Evolutionary conservation across 495 filamentous ascomycete genomes (phyloP).

Genomic region (Xanthoparmelia taractica): DNA sequence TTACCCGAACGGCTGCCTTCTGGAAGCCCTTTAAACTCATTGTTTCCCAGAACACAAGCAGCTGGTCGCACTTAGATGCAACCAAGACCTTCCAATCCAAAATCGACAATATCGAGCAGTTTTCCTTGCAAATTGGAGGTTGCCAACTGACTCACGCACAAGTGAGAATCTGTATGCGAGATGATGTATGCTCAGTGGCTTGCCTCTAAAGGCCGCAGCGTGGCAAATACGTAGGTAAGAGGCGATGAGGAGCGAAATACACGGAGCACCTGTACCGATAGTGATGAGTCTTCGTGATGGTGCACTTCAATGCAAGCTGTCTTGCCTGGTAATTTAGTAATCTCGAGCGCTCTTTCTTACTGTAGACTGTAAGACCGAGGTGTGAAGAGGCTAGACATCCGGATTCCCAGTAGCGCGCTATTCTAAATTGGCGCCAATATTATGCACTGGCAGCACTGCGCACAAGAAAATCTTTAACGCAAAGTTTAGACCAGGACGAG

Average conservation of each 20-base stretch:
- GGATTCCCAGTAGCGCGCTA: neutral
- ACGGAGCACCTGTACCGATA: neutral
- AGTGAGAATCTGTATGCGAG: neutral
- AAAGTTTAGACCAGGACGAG: neutral
- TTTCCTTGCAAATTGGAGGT: neutral
- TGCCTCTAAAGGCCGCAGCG: neutral
- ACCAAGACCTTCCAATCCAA: neutral
- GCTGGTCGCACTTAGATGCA: neutral
- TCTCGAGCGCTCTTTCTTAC: neutral
- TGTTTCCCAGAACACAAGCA: constrained; percentile 13
- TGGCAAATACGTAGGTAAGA: neutral
- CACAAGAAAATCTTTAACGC: neutral
- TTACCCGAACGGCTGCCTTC: constrained; percentile 75
- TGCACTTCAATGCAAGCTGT: neutral
- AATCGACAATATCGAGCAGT: neutral
- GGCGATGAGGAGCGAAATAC: neutral
- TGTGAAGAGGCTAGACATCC: neutral
- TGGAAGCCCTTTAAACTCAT: constrained; percentile 98
- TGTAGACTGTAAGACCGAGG: neutral
- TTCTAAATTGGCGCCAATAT: neutral
- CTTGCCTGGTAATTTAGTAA: neutral
- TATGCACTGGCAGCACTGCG: too few species aligned
- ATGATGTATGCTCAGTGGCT: constrained; percentile 3
- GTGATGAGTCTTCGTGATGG: neutral
- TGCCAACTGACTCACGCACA: neutral